Base-by-base conservation (phyloP, 2,329 filamentous ascomycete species). In the Penicillium sp. region DNA sequence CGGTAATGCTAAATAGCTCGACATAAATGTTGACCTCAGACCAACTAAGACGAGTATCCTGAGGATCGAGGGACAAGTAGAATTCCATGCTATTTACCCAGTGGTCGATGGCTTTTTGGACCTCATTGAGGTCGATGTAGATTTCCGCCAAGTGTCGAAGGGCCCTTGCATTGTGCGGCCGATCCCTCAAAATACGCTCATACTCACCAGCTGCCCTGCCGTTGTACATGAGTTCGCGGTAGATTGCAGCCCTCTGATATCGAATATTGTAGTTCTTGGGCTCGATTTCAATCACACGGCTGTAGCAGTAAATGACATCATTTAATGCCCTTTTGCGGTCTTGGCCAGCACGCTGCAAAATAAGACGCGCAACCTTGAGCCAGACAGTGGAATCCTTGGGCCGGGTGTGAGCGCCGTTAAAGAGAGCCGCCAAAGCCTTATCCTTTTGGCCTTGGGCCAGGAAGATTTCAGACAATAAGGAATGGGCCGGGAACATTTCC, bases 1-100 rank as follows among this genome's bases (percentile, higher is more conserved):
- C 82, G 10, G 85, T 75, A 48, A 87, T 84, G 27, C 87, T 85
- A 59, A 93, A 87, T 19, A 98, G 81, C 67, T 97, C 91, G 39
- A 91, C 83, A 64, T 95, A 96, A 53, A 93, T 89, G 59, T 91
- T 90, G 43, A 96, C 80, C 71, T 98, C 90, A 52, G 89, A 87
- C 93, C 93, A 99, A 49, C 81, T 78, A 47, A 85, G 79, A 27
- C 79, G 74, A 11, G 73, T 75, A 19, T 79, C 75, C 33, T 78
- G 74, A 2, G 78, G 72, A 19, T 77, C 70, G n/a, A 76, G 68
- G 10, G 72, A 72, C 50, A 75, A 68, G 58, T 81, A 82, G 61
- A 82, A 75, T 4, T 76, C 68, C 44, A 87, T 80, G 21, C 82
- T 81, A 21, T 75, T 71, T 19, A 84, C 78, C 66, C 86, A 88